Conservation (phyloP, 1,284 basidiomycete genomes). For the Ustilago trichophora region DNA sequence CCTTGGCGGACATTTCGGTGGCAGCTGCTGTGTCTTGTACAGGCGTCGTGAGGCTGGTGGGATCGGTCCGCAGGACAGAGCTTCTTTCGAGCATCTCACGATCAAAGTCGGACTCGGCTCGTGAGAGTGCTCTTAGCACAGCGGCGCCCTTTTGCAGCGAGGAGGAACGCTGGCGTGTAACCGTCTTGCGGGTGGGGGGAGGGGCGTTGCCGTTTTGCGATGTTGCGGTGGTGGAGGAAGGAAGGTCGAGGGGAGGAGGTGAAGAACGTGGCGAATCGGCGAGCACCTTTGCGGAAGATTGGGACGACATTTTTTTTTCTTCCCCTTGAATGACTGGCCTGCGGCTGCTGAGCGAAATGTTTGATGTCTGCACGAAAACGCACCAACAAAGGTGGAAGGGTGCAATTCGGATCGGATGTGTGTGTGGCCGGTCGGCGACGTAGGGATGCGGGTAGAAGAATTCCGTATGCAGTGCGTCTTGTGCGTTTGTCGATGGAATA, state of each 20-base stretch:
- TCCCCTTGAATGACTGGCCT: neutral
- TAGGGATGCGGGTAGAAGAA: too few species aligned
- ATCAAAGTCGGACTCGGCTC: conserved; percentile 54
- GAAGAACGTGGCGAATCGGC: conserved; percentile 38
- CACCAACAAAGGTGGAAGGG: neutral
- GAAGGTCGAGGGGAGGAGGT: conserved; percentile 15
- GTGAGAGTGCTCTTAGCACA: conserved; percentile 58
- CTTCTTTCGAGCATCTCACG: conserved; percentile 36
- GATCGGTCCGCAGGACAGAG: conserved; percentile 10
- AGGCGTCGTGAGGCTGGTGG: conserved; percentile 14
- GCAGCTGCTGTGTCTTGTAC: conserved; percentile 5
- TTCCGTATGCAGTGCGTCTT: too few species aligned
- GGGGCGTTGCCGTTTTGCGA: conserved; percentile 1
- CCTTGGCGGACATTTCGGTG: conserved; percentile 12
- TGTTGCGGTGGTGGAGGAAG: neutral
- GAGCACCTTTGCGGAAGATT: conserved; percentile 17
- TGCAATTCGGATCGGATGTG: neutral
- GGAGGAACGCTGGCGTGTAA: conserved; percentile 51
- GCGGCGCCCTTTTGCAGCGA: conserved; percentile 62
- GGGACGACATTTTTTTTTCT: conserved; percentile 13
- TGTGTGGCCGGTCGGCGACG: too few species aligned
- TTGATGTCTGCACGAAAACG: neutral
- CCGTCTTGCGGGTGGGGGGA: conserved; percentile 9
- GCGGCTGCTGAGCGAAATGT: neutral
- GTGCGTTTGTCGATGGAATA: too few species aligned